These are phyloP conservation scores for Striga asiatica DNA, from an alignment of 257 asterid species.

Conservation along the genomic window DNA sequence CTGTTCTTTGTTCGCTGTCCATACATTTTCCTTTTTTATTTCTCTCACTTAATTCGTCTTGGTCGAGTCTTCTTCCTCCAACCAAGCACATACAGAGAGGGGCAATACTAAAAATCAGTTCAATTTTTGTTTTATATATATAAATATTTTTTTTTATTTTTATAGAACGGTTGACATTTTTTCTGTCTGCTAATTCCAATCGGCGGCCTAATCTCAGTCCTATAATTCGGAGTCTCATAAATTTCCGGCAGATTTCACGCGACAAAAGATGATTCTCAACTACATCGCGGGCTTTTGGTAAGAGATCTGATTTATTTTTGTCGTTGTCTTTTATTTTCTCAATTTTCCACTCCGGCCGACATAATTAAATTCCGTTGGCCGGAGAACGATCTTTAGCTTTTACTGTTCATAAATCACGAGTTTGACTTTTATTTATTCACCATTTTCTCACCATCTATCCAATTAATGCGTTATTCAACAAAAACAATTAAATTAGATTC, in stretches of 20 bases:
- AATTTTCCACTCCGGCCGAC: background rate
- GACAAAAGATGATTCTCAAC: background rate
- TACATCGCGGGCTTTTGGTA: slow-evolving; percentile 2
- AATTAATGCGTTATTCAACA: background rate
- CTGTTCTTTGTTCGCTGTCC: slow-evolving; percentile 12
- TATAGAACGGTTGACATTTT: background rate
- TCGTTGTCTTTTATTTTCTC: background rate
- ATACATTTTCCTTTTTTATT: background rate
- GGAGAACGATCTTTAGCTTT: background rate
- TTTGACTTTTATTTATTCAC: slow-evolving; percentile 21
- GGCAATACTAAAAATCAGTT: background rate
- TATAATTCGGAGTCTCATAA: background rate
- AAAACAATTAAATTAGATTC: background rate
- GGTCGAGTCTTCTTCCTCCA: slow-evolving; percentile 21
- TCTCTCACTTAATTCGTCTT: background rate
- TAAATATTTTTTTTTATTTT: background rate
- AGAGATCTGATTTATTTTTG: slow-evolving; percentile 20
- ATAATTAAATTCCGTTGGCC: no score
- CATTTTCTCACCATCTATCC: no score
- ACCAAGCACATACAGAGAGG: slow-evolving; percentile 23
- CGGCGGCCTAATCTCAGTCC: slow-evolving; percentile 1
- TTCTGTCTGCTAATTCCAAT: background rate
- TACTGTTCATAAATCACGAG: slow-evolving; percentile 17
- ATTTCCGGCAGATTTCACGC: slow-evolving; percentile 7
- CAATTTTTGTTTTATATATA: background rate